A percentile compares a stretch with the other conserved stretches of the same genome.
These are phyloP conservation scores for Fusarium dimerum DNA, from an alignment of 2,329 filamentous ascomycete genomes.

Conservation along the genomic window DNA sequence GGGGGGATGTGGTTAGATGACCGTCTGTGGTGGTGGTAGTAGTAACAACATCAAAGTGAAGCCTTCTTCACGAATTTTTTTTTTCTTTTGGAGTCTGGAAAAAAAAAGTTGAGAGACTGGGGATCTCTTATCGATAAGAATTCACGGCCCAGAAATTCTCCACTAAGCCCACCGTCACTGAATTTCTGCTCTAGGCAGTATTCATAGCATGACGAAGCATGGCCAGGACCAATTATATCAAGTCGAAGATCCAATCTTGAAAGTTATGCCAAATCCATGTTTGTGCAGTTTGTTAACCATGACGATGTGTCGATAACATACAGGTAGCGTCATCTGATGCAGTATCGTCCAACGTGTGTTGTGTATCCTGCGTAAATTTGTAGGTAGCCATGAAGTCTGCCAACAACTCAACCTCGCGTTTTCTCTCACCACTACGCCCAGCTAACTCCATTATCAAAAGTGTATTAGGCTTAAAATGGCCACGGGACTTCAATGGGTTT, in stretches of 20 bases:
- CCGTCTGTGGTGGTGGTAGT: constrained; percentile 14
- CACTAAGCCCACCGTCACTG: constrained; percentile 7
- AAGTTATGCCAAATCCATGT: no score
- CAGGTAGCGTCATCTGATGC: no score
- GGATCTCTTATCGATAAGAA: constrained; percentile 36
- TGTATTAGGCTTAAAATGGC: no score
- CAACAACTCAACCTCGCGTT: no score
- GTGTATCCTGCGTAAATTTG: no score
- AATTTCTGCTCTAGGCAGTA: neutral
- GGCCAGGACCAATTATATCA: neutral
- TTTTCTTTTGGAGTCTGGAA: constrained; percentile 33
- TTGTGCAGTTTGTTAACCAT: no score
- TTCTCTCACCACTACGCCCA: no score
- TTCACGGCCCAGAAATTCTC: constrained; percentile 12
- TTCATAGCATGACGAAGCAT: neutral
- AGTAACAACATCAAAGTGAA: constrained; percentile 24
- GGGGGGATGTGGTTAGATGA: constrained; percentile 18
- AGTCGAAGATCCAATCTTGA: neutral
- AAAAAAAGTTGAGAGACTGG: constrained; percentile 20
- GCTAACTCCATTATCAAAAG: no score
- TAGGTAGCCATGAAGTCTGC: no score
- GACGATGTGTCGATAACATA: no score
- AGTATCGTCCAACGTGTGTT: no score
- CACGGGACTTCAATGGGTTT: no score
- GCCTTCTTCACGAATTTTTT: constrained; percentile 34